Conservation (phyloP, 352 stramenopile genomes). For the Globisporangium nodosum region DNA sequence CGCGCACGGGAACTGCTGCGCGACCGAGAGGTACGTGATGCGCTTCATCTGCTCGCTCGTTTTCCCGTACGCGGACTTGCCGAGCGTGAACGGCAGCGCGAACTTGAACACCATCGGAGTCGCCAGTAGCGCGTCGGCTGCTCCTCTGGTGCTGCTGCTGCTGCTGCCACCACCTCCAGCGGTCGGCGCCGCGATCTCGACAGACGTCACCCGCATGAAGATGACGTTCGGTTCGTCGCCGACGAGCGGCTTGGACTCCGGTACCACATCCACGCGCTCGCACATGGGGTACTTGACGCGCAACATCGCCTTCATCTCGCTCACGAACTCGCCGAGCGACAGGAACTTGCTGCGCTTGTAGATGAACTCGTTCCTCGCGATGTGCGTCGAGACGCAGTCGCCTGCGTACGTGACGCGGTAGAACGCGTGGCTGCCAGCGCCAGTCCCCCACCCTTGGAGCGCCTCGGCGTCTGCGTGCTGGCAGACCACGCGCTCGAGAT, state of each 20-base stretch:
- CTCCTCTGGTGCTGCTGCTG: not conserved
- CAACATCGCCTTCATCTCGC: conserved; percentile 55
- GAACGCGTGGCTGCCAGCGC: conserved; percentile 25
- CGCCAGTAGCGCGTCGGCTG: not conserved
- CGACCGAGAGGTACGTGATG: conserved; percentile 41
- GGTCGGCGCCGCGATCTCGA: conserved; percentile 9
- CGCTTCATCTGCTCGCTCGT: conserved; percentile 71
- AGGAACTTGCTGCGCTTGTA: conserved; percentile 70
- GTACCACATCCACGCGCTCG: conserved; percentile 52
- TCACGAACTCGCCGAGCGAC: conserved; percentile 60
- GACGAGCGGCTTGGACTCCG: conserved; percentile 38
- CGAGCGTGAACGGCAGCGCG: conserved; percentile 46
- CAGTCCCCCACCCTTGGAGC: not conserved
- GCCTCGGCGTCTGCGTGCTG: conserved; percentile 23
- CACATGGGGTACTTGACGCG: conserved; percentile 43
- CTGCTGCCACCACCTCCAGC: not conserved
- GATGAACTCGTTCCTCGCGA: conserved; percentile 50
- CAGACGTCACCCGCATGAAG: conserved; percentile 41
- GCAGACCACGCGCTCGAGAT: conserved; percentile 27
- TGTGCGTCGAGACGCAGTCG: conserved; percentile 40
- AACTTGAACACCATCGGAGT: conserved; percentile 29
- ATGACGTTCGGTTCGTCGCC: conserved; percentile 51
- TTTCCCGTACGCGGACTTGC: conserved; percentile 43
- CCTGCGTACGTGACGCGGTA: conserved; percentile 53
- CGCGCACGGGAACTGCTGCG: conserved; percentile 38